Percentiles rank a stretch among this genome's conserved stretches.
Conservation (phyloP, 352 stramenopile genomes). For the Globisporangium barbulae region DNA sequence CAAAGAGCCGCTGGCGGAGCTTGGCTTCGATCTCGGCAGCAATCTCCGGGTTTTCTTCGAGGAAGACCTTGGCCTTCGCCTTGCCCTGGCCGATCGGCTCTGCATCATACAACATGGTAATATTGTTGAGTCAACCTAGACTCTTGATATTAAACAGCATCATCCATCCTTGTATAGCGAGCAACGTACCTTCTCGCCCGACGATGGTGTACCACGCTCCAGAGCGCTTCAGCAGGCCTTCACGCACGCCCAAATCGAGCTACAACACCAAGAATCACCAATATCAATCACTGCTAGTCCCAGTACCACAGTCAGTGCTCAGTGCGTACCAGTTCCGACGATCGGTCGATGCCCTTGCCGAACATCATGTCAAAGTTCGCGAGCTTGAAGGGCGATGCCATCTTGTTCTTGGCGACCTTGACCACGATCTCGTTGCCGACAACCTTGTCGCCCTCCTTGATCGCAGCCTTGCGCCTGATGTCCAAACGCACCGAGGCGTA, state of each 20-base stretch:
- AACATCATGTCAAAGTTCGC: conserved; percentile 98
- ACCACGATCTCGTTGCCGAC: conserved; percentile 97
- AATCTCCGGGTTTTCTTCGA: conserved; percentile 73
- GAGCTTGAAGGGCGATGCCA: conserved; percentile 94
- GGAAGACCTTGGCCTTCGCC: conserved; percentile 77
- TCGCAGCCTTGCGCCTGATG: conserved; percentile 92
- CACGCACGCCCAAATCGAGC: conserved; percentile 72
- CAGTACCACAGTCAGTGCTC: not conserved
- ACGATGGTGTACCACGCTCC: conserved; percentile 77
- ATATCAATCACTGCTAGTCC: not conserved
- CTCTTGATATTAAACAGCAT: not conserved
- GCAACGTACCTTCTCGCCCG: conserved; percentile 48
- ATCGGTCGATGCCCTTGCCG: conserved; percentile 93
- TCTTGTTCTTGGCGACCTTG: conserved; percentile 99
- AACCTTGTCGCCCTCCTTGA: conserved; percentile 90
- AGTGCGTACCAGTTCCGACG: conserved; percentile 64
- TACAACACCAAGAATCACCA: conserved; percentile 12
- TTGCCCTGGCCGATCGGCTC: conserved; percentile 84
- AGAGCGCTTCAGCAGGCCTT: conserved; percentile 73
- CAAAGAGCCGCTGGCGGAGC: conserved; percentile 63
- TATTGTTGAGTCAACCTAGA: not conserved
- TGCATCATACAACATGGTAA: conserved; percentile 18
- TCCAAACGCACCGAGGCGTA: conserved; percentile 93
- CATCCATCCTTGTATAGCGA: not conserved
- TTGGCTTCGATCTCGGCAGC: conserved; percentile 69